These are phyloP conservation scores for Scedosporium boydii DNA, from an alignment of 2,329 filamentous ascomycete genomes.

Conservation along the genomic window DNA sequence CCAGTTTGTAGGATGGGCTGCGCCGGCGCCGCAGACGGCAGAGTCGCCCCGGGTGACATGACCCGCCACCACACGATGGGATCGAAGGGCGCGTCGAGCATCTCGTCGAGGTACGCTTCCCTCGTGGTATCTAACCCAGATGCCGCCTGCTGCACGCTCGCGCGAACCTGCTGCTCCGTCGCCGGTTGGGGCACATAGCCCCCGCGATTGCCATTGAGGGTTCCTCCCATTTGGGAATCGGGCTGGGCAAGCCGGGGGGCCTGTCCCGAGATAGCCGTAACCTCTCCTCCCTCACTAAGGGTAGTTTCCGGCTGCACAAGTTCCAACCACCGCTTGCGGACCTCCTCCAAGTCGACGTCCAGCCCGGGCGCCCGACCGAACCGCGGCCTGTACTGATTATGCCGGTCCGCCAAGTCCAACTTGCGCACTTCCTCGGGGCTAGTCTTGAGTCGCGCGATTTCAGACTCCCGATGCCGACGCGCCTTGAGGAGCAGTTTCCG, in stretches of 20 bases:
- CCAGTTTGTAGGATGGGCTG: not conserved
- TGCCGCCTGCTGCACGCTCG: not conserved
- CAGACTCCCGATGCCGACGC: slow-evolving; percentile 38
- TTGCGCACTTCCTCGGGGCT: slow-evolving; percentile 38
- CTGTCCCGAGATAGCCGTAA: not conserved
- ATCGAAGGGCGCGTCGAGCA: not conserved
- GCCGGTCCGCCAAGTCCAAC: slow-evolving; percentile 39
- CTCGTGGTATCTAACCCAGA: not conserved
- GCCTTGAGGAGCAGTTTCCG: slow-evolving; percentile 45
- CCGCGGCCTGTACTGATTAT: slow-evolving; percentile 31
- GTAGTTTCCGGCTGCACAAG: slow-evolving; percentile 26
- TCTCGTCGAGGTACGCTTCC: not conserved
- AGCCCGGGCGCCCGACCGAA: slow-evolving; percentile 38
- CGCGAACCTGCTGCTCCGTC: not conserved
- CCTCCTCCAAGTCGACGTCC: slow-evolving; percentile 34
- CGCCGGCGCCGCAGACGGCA: not conserved
- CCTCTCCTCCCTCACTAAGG: not conserved
- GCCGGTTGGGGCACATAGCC: not conserved
- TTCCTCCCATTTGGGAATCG: not conserved
- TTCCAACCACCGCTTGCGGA: slow-evolving; percentile 39
- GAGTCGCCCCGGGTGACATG: not conserved
- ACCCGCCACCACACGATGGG: not conserved
- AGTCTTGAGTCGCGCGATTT: slow-evolving; percentile 37
- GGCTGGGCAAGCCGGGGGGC: not conserved
- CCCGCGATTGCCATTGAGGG: too few relatives aligned